Evolutionary conservation across 106 monocot species (phyloP), one percentile per base, ranked within the genome.

Genomic region (Dioscorea dumetorum): DNA sequence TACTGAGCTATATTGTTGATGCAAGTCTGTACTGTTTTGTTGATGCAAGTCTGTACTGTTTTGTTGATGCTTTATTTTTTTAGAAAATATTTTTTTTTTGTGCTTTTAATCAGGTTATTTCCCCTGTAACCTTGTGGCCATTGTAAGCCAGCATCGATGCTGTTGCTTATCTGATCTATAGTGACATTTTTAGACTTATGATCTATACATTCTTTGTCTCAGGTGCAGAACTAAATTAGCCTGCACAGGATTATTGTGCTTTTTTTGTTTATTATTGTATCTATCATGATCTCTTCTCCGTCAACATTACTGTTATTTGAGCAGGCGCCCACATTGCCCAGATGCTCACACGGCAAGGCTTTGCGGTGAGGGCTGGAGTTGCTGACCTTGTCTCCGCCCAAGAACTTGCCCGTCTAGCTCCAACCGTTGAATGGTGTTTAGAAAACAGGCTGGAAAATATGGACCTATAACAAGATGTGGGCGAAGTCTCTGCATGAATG

Each of bases 321-420:
- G 67, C 78, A 13, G 95, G 95, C 4, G 72, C 73, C 6, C 84
- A 88, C 59, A 89, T 91, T 64, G 80, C 79, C 24, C 84, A 69
- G 77, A 77, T 66, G 7, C 80, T 97, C 17, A 76, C 91, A 12
- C 76, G 86, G 5, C 62, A 76, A 22, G 95, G 91, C 18, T 97
- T 88, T 70, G 65, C 72, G 8, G 95, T 97, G 56, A 61, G 95
- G 12, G 95, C 95, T 13, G 95, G 88, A 23, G 95, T 97, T n/a
- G 76, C 95, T 2, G 95, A 97, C 60, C 83, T 97, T 33, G 58
- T 67, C 53, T 65, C 85, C 5, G 95, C 95, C 0, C 95, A 97
- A 73, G 91, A 97, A 14, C 91, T 97, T 19, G 95, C 95, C 33
- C 79, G 86, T 14, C 66, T 97, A 19, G 95, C n/a, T n/a, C n/a